These are phyloP conservation scores for Mrakia gelida DNA, from an alignment of 768 basidiomycete species.

Conservation along the genomic window DNA sequence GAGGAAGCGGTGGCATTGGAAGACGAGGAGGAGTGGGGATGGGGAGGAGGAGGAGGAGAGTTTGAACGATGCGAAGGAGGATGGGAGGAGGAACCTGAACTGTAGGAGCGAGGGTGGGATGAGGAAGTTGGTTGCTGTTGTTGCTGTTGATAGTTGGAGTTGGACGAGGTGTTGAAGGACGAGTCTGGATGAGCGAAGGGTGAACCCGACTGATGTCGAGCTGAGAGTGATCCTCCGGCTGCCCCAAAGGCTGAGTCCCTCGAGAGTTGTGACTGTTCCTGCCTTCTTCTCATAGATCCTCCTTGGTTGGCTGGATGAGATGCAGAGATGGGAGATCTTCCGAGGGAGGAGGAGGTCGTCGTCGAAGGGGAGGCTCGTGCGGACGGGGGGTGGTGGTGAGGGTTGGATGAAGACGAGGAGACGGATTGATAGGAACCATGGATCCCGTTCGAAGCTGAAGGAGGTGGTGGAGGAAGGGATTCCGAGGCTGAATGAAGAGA, in stretches of 20 bases:
- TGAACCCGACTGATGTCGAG: background rate
- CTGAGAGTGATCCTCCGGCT: background rate
- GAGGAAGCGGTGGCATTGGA: slow-evolving; percentile 2
- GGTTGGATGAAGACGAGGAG: background rate
- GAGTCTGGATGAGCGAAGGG: background rate
- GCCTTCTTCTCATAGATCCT: background rate
- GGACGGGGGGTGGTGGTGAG: background rate
- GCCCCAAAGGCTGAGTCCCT: background rate
- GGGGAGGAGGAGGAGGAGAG: background rate
- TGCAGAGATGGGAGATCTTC: background rate
- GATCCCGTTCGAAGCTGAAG: too few relatives aligned
- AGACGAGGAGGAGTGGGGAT: background rate
- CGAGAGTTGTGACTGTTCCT: background rate
- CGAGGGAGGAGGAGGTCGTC: background rate
- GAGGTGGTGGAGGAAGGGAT: too few relatives aligned
- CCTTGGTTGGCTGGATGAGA: background rate
- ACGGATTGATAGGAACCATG: too few relatives aligned
- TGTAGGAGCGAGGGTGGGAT: background rate
- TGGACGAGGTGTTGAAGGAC: background rate
- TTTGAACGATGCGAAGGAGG: background rate
- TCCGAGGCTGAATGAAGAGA: background rate
- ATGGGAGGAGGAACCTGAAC: background rate
- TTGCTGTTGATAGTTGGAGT: background rate
- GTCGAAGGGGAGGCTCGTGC: slow-evolving; percentile 2
- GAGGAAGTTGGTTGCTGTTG: background rate